A percentile compares a stretch with the other conserved stretches of the same genome.
Evolutionary conservation across 345 rosid species (phyloP).

Genomic region (Boechera divaricarpa): DNA sequence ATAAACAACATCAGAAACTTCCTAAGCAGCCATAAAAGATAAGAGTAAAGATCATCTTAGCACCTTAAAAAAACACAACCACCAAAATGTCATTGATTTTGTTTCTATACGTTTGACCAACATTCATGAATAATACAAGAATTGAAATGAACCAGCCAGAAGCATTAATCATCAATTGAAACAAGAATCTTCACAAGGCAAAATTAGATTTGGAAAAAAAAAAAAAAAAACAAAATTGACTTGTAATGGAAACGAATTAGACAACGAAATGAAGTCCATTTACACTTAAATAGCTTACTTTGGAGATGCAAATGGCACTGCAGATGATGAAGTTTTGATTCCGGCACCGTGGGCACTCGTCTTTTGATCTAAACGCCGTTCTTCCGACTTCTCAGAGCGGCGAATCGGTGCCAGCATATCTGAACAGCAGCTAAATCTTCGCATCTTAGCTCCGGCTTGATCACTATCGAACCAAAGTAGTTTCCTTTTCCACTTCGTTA

Average conservation of each 20-base stretch:
- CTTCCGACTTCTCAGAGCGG: slow-evolving; percentile 59
- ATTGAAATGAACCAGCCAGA: slow-evolving; percentile 6
- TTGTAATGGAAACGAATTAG: background rate
- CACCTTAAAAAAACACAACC: background rate
- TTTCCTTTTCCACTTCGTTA: slow-evolving; percentile 49
- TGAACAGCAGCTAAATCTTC: slow-evolving; percentile 56
- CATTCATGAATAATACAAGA: background rate
- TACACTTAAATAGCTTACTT: slow-evolving; percentile 52
- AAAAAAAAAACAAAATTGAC: background rate
- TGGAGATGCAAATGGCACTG: slow-evolving; percentile 81
- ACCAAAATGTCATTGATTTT: background rate
- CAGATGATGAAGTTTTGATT: slow-evolving; percentile 57
- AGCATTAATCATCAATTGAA: background rate
- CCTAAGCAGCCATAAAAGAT: background rate
- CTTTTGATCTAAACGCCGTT: slow-evolving; percentile 60
- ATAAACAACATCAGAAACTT: background rate
- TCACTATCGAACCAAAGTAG: slow-evolving; percentile 36
- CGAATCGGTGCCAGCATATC: slow-evolving; percentile 67
- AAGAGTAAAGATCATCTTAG: background rate
- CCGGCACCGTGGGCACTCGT: slow-evolving; percentile 60
- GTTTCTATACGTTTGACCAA: background rate
- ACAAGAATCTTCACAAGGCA: slow-evolving; percentile 18
- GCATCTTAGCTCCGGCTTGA: slow-evolving; percentile 32
- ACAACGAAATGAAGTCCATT: background rate
- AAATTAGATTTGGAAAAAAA: background rate